Conservation (phyloP, 768 basidiomycete genomes). For the Mycena floridula region DNA sequence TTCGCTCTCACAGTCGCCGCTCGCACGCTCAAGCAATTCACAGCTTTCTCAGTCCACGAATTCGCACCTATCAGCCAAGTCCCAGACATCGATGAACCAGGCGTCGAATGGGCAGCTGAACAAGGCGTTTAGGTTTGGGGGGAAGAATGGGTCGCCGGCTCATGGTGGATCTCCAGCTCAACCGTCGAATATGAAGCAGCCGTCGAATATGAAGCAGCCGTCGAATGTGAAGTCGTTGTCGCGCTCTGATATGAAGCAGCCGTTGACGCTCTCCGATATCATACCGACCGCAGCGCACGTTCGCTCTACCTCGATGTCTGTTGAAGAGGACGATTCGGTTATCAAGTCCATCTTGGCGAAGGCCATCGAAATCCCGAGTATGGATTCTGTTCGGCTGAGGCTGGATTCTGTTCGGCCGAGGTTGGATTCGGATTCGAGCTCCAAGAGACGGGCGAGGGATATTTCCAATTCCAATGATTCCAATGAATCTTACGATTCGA, state of each 20-base stretch:
- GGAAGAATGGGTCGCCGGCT: conserved; percentile 25
- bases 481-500: no score
- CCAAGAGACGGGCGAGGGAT: conserved; percentile 24
- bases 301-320: conserved; percentile 33
- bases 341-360: conserved; percentile 51
- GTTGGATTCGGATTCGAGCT: conserved; percentile 38
- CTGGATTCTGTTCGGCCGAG: conserved; percentile 36
- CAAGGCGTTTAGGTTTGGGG: conserved; percentile 71
- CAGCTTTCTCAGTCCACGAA: no score
- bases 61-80: no score
- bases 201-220: conserved; percentile 15
- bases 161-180: conserved; percentile 3
- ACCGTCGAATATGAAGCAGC: no score
- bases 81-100: no score
- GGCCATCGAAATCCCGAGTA: conserved; percentile 36
- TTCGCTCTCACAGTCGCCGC: no score
- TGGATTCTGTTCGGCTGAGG: conserved; percentile 40
- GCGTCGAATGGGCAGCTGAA: conserved; percentile 70
- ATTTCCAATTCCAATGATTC: conserved; percentile 40
- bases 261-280: conserved; percentile 66
- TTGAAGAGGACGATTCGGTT: conserved; percentile 53
- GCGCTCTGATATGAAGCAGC: conserved; percentile 64
- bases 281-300: conserved; percentile 58
- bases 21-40: no score
- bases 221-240: conserved; percentile 53